Evolutionary conservation across 2,329 filamentous ascomycete species (phyloP).

Genomic region (Aureobasidium sp.): DNA sequence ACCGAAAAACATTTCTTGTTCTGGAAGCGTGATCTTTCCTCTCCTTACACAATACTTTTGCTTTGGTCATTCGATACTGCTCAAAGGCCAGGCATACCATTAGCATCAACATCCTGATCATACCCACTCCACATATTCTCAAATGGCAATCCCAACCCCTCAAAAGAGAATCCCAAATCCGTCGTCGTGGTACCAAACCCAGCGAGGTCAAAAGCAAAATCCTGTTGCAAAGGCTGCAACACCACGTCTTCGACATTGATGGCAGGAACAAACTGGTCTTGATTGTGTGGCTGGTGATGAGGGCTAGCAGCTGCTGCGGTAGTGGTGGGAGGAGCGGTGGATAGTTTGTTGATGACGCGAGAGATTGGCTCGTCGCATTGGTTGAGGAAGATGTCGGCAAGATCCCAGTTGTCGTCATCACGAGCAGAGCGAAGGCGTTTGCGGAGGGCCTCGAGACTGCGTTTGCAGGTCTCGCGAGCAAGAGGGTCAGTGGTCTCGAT

Average conservation of each 20-base stretch:
- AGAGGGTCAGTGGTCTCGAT: neutral
- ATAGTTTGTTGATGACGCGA: neutral
- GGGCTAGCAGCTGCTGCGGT: neutral
- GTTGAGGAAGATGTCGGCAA: conserved; percentile 11
- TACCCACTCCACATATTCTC: neutral
- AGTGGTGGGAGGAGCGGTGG: neutral
- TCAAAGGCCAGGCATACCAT: neutral
- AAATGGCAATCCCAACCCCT: neutral
- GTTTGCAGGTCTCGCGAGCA: neutral
- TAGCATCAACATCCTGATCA: neutral
- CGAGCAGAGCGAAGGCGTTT: conserved; percentile 5
- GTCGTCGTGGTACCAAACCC: neutral
- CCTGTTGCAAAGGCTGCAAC: neutral
- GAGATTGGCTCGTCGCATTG: conserved; percentile 12
- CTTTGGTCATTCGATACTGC: too few species aligned
- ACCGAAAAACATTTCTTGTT: neutral
- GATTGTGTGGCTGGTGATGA: neutral
- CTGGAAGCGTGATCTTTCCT: too few species aligned
- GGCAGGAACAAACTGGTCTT: neutral
- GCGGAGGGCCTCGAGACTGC: neutral
- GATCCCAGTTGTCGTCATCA: neutral
- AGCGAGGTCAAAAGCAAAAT: neutral
- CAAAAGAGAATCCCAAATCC: neutral
- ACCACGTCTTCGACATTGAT: neutral
- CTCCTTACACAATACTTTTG: too few species aligned